Evolutionary conservation across 1,284 basidiomycete species (phyloP), one percentile per base, ranked within the genome.

Genomic region (Cutaneotrichosporon arboriforme): DNA sequence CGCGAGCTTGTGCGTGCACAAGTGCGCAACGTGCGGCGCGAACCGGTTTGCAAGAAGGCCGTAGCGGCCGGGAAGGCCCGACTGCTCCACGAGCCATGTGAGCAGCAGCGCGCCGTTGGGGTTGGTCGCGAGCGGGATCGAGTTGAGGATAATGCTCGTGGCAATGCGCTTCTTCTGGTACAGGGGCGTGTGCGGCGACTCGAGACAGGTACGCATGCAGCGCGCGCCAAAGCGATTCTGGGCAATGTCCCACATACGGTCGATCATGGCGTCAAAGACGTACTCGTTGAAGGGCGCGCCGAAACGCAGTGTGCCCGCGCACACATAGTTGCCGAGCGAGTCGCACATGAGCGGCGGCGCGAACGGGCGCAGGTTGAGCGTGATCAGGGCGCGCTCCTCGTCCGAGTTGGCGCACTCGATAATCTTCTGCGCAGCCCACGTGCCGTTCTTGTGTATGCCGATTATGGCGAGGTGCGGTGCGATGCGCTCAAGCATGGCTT

Each of bases 401-500:
- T 87, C 84, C n/a, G 82, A 85, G 51, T 84, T 82, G 40, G 93
- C 88, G 62, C 90, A 94, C 76, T 97, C 93, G 61, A 98, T 97
- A 69, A 97, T 94, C 81, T 96, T 96, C 75, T 98, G 96, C 3
- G 93, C 94, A 1, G 96, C 94, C 96, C 96, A 98, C 0, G 96
- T 99, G 37, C 96, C 96, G 66, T 98, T 98, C 79, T 98, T 98
- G 80, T 99, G 96, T 48, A 94, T 92, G 46, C 96, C 96, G 61
- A 97, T 96, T 82, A 90, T 90, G 22, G 94, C 96, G 21, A 99
- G 79, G 72, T 96, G 88, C 49, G 96, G 96, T 3, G 86, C 84
- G 55, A 98, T 86, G 43, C 91, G 85, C 68, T 97, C 91, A 42
- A 99, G 80, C 89, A 98, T 92, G 15, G 84, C 83, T 60, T 89